Evolutionary conservation across 2,329 filamentous ascomycete species (phyloP).

Genomic region (Exophiala spinifera): DNA sequence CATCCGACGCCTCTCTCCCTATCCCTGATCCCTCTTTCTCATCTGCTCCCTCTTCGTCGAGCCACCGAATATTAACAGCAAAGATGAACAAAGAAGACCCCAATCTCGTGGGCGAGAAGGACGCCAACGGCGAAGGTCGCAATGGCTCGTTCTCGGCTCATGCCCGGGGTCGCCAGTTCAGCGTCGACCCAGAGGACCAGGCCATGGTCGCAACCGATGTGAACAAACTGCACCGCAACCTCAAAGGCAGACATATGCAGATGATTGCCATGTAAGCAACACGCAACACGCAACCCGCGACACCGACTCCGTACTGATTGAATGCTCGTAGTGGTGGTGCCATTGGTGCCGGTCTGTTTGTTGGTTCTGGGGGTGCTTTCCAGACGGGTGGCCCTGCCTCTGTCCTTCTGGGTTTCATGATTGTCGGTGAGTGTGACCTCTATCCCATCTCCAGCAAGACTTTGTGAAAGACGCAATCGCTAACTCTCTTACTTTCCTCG

Average conservation of each 20-base stretch:
- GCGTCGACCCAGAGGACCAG: slow-evolving; percentile 21
- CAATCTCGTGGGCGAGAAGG: slow-evolving; percentile 17
- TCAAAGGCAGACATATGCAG: slow-evolving; percentile 27
- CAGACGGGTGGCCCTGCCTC: slow-evolving; percentile 38
- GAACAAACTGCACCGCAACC: slow-evolving; percentile 23
- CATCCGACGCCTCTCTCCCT: no score
- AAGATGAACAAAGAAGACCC: slow-evolving; percentile 23
- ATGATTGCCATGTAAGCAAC: slow-evolving; percentile 41
- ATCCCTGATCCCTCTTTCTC: no score
- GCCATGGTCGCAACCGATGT: slow-evolving; percentile 17
- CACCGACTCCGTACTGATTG: slow-evolving; percentile 14
- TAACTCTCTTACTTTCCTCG: neutral
- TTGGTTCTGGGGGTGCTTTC: slow-evolving; percentile 39
- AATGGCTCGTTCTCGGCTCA: slow-evolving; percentile 5
- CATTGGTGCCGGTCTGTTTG: slow-evolving; percentile 44
- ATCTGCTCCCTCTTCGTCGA: no score
- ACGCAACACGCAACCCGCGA: slow-evolving; percentile 1
- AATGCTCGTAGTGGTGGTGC: slow-evolving; percentile 22
- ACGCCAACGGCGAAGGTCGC: slow-evolving; percentile 1
- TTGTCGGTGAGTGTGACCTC: slow-evolving; percentile 45
- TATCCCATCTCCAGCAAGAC: no score
- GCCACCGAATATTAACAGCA: neutral
- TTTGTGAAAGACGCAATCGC: no score
- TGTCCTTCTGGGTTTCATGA: slow-evolving; percentile 46
- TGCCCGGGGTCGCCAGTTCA: slow-evolving; percentile 29